Percentiles rank a stretch among this genome's conserved stretches.
phyloP scores from a whole-genome alignment of 129 eudicot genomes.

The Flaveria ramosissima region DNA sequence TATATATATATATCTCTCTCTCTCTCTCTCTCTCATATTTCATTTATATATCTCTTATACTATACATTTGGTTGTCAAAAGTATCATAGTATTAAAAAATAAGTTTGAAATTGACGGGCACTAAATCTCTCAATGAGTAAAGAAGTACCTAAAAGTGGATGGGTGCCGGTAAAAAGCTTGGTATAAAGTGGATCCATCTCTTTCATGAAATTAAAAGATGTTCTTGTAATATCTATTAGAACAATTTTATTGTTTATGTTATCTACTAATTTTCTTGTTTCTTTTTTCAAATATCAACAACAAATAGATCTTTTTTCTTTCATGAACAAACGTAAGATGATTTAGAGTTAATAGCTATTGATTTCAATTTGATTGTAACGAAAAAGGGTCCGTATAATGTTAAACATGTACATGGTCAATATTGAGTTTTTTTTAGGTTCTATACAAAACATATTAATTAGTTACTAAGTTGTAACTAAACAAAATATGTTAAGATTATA shows the following conservation, averaged over 20 bases:
- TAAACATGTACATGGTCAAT: too few relatives aligned
- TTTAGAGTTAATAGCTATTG: neutral
- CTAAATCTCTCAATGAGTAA: conserved; percentile 21
- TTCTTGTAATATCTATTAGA: neutral
- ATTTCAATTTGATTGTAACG: neutral
- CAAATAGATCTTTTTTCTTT: too few relatives aligned
- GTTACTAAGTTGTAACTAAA: too few relatives aligned
- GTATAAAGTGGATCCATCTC: conserved; percentile 3
- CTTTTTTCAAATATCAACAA: neutral
- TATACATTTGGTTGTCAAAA: neutral
- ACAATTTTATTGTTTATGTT: neutral
- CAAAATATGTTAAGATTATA: too few relatives aligned
- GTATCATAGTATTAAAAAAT: neutral
- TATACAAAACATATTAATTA: too few relatives aligned
- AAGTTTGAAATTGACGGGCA: conserved; percentile 22
- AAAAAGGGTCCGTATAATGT: too few relatives aligned
- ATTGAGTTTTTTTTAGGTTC: too few relatives aligned
- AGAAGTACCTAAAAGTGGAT: neutral
- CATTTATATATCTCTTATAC: conserved; percentile 4
- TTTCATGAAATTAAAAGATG: neutral
- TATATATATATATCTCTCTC: too few relatives aligned
- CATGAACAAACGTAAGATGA: neutral
- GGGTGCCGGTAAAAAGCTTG: conserved; percentile 4
- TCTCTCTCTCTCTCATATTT: neutral
- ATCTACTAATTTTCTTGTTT: neutral